Conservation (phyloP, 495 filamentous ascomycete genomes). For the Podospora pseudopauciseta region DNA sequence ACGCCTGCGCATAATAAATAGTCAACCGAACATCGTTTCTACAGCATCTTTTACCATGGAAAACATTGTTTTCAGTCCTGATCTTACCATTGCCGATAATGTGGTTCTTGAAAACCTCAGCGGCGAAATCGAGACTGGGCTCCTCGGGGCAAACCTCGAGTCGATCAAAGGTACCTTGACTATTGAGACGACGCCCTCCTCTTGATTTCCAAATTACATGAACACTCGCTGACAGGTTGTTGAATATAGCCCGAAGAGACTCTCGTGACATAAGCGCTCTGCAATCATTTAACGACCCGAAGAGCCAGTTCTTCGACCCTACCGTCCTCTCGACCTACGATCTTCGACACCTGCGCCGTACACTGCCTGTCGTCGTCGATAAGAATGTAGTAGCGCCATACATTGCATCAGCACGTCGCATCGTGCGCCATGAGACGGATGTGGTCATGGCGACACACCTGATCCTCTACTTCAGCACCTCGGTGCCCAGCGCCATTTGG, state of each 20-base stretch:
- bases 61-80: background rate
- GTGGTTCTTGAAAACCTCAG: background rate
- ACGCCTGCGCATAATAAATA: too few species aligned
- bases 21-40: too few species aligned
- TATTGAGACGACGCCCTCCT: too few species aligned
- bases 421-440: conserved; percentile 34
- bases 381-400: conserved; percentile 14
- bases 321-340: background rate
- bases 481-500: conserved; percentile 61
- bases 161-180: too few species aligned
- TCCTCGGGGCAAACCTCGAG: too few species aligned
- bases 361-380: background rate
- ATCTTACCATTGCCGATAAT: background rate
- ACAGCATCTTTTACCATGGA: too few species aligned
- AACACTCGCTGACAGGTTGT: background rate
- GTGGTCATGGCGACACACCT: conserved; percentile 75
- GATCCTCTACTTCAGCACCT: conserved; percentile 64
- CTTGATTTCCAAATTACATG: background rate
- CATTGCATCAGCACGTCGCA: conserved; percentile 24
- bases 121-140: background rate
- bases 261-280: background rate
- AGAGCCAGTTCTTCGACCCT: background rate
- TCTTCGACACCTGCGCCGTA: background rate
- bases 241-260: background rate
- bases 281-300: background rate